phyloP scores from a whole-genome alignment of 768 basidiomycete species.

The Russula brevipes region DNA sequence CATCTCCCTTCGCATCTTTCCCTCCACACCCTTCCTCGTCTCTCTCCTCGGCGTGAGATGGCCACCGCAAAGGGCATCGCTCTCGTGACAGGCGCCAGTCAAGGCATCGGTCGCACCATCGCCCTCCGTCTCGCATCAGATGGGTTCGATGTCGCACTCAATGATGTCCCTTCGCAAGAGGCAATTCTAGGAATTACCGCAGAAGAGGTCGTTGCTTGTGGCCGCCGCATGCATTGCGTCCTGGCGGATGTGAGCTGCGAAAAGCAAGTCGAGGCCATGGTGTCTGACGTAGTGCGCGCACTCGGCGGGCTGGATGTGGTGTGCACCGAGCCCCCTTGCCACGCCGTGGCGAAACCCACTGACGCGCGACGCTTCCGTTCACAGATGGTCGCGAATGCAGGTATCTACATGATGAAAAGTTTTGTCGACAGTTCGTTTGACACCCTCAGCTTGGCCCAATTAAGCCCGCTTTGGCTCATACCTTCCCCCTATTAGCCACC shows the following conservation, averaged over 20 bases:
- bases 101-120: constrained; percentile 31
- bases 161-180: constrained; percentile 30
- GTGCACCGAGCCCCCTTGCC: neutral
- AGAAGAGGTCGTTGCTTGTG: constrained; percentile 23
- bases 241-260: constrained; percentile 22
- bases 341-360: neutral
- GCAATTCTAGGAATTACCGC: constrained; percentile 30
- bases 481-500: constrained; percentile 15
- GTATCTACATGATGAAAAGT: constrained; percentile 19
- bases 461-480: neutral
- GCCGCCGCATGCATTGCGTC: constrained; percentile 25
- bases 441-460: neutral
- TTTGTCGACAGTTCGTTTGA: constrained; percentile 25
- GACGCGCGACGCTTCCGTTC: neutral
- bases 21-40: neutral
- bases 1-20: neutral
- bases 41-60: neutral
- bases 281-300: constrained; percentile 24
- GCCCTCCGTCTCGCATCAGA: constrained; percentile 34
- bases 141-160: constrained; percentile 33
- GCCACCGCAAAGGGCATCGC: neutral
- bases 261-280: constrained; percentile 27
- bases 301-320: constrained; percentile 34
- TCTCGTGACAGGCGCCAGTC: constrained; percentile 19
- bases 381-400: constrained; percentile 30